These are phyloP conservation scores for Apodospora peruviana DNA, from an alignment of 495 filamentous ascomycete genomes.

Conservation along the genomic window DNA sequence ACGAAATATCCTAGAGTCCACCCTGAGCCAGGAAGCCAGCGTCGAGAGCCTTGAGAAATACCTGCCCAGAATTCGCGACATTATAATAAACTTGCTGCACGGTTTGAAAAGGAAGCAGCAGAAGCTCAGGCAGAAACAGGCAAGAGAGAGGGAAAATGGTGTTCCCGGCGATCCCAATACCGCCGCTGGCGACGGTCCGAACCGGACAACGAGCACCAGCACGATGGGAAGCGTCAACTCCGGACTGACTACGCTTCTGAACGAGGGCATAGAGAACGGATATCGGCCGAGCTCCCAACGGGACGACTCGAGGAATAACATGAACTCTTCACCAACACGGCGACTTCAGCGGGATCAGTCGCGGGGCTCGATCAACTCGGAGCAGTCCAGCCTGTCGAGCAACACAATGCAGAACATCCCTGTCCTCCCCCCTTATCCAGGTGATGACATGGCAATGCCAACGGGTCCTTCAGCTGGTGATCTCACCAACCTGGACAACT, in stretches of 20 bases:
- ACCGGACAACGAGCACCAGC: slow-evolving; percentile 61
- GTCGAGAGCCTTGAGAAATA: slow-evolving; percentile 86
- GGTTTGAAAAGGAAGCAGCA: slow-evolving; percentile 95
- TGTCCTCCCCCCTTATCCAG: slow-evolving; percentile 58
- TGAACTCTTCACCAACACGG: slow-evolving; percentile 34
- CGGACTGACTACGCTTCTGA: slow-evolving; percentile 59
- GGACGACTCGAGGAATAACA: slow-evolving; percentile 19
- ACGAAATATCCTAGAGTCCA: slow-evolving; percentile 87
- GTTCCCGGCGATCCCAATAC: slow-evolving; percentile 13
- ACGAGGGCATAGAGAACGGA: slow-evolving; percentile 50
- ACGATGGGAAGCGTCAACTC: slow-evolving; percentile 56
- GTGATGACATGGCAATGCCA: slow-evolving; percentile 44
- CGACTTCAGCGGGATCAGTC: slow-evolving; percentile 42
- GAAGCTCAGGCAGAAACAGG: slow-evolving; percentile 74
- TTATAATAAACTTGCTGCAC: slow-evolving; percentile 95
- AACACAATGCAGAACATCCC: slow-evolving; percentile 63
- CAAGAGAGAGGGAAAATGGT: slow-evolving; percentile 56
- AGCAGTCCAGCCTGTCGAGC: slow-evolving; percentile 59
- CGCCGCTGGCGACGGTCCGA: slow-evolving; percentile 15
- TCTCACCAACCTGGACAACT: slow-evolving; percentile 43
- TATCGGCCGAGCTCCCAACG: slow-evolving; percentile 28
- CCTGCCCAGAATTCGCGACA: slow-evolving; percentile 88
- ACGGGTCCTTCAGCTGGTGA: slow-evolving; percentile 32
- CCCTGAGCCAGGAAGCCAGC: slow-evolving; percentile 92
- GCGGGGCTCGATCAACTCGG: slow-evolving; percentile 38